A percentile compares a stretch with the other conserved stretches of the same genome.
phyloP scores from a whole-genome alignment of 2,329 filamentous ascomycete genomes.

The Setomelanomma holmii region DNA sequence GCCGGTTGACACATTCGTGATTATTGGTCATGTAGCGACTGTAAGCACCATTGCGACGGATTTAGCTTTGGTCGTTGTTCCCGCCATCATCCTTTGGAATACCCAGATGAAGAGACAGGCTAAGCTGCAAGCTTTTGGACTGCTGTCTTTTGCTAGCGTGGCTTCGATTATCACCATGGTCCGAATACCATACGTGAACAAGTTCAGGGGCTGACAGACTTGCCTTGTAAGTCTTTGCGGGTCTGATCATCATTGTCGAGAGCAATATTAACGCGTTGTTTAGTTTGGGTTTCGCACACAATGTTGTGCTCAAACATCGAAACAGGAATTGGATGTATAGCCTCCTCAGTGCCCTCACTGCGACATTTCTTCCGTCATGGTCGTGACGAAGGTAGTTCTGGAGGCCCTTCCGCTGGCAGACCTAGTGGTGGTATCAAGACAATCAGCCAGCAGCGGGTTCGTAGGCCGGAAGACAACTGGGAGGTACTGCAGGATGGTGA shows the following conservation, averaged over 20 bases:
- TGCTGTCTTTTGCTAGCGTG: constrained; percentile 28
- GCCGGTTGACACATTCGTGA: constrained; percentile 23
- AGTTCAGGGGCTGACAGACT: constrained; percentile 19
- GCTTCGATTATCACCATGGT: constrained; percentile 26
- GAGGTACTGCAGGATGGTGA: constrained; percentile 24
- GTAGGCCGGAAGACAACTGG: constrained; percentile 23
- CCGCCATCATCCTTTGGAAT: constrained; percentile 31
- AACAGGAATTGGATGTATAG: constrained; percentile 31
- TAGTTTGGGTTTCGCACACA: constrained; percentile 31
- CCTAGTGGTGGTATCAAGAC: constrained; percentile 11
- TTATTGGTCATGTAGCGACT: constrained; percentile 28
- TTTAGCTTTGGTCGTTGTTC: constrained; percentile 26
- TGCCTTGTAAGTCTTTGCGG: constrained; percentile 21
- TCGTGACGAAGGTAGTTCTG: constrained; percentile 15
- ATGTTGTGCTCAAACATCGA: constrained; percentile 34
- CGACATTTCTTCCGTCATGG: constrained; percentile 22
- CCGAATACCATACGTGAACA: constrained; percentile 31
- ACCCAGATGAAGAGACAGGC: constrained; percentile 30
- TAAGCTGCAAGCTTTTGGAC: constrained; percentile 28
- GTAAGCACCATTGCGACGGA: constrained; percentile 30
- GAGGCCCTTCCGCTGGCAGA: constrained; percentile 10
- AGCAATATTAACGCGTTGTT: neutral
- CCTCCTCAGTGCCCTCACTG: constrained; percentile 25
- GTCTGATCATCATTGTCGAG: too few relatives aligned
- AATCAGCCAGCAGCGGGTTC: constrained; percentile 12